Percentiles rank a stretch among this genome's conserved stretches.
Conservation (phyloP, 2,329 filamentous ascomycete species). For the Penicillium psychrosexuale region DNA sequence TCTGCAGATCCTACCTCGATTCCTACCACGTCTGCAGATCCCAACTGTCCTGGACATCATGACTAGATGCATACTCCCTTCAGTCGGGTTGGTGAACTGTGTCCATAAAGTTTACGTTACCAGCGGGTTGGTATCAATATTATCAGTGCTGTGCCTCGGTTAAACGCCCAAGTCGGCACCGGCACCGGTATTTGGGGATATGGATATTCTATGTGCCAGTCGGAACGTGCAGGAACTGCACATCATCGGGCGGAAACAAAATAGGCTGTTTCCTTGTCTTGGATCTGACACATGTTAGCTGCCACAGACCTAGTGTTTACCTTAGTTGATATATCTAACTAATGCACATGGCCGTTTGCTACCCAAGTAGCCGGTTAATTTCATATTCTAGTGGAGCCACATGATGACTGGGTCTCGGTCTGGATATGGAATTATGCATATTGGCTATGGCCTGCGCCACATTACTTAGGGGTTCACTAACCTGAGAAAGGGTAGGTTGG, state of each 20-base stretch:
- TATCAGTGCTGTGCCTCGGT: background rate
- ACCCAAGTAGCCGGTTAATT: background rate
- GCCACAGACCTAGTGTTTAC: constrained; percentile 59
- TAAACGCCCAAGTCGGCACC: background rate
- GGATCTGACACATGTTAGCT: constrained; percentile 68
- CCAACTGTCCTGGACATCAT: constrained; percentile 56
- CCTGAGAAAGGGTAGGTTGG: constrained; percentile 54
- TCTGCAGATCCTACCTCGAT: constrained; percentile 67
- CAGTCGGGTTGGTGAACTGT: background rate
- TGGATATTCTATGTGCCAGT: constrained; percentile 57
- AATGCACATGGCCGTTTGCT: background rate
- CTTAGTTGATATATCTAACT: background rate
- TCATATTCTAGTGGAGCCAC: constrained; percentile 85
- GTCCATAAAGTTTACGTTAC: background rate
- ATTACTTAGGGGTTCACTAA: constrained; percentile 61
- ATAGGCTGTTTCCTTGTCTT: constrained; percentile 68
- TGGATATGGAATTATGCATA: constrained; percentile 75
- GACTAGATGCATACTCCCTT: background rate
- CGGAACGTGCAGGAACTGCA: constrained; percentile 65
- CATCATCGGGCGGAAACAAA: constrained; percentile 75
- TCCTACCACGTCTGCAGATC: constrained; percentile 77
- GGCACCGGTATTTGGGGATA: background rate
- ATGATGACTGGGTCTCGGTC: constrained; percentile 74
- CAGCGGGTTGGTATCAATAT: background rate
- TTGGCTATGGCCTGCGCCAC: constrained; percentile 40